phyloP scores from a whole-genome alignment of 2,329 filamentous ascomycete genomes.

The Ascochyta viciae-villosae region DNA sequence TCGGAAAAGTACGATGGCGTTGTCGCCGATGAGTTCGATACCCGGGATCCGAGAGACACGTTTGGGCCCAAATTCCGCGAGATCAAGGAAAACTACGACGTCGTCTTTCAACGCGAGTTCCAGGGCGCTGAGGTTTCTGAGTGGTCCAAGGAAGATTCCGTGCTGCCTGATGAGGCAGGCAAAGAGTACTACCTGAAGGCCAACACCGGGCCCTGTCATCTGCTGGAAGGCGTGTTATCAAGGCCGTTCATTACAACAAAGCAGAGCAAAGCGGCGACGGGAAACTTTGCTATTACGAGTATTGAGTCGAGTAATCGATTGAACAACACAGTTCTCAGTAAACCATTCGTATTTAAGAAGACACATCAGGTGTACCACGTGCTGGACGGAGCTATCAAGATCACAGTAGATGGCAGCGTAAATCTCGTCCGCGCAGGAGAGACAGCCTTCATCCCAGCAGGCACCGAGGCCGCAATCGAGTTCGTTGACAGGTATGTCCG shows the following conservation, averaged over 20 bases:
- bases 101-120: slow-evolving; percentile 23
- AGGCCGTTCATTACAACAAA: slow-evolving; percentile 27
- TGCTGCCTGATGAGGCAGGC: slow-evolving; percentile 14
- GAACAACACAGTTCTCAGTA: slow-evolving; percentile 16
- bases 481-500: slow-evolving; percentile 26
- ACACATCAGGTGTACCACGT: slow-evolving; percentile 28
- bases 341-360: slow-evolving; percentile 19
- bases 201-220: slow-evolving; percentile 25
- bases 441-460: slow-evolving; percentile 26
- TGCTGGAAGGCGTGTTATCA: slow-evolving; percentile 24
- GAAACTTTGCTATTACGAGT: slow-evolving; percentile 28
- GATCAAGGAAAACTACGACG: slow-evolving; percentile 30
- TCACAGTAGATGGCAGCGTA: slow-evolving; percentile 15
- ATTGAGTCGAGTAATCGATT: slow-evolving; percentile 27
- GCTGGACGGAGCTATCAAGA: slow-evolving; percentile 23
- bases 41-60: slow-evolving; percentile 15
- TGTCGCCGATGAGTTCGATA: slow-evolving; percentile 25
- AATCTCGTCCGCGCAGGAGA: slow-evolving; percentile 26
- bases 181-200: slow-evolving; percentile 27
- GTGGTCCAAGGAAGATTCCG: slow-evolving; percentile 14
- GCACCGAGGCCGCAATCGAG: slow-evolving; percentile 20
- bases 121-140: slow-evolving; percentile 20
- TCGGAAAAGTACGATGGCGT: slow-evolving; percentile 26
- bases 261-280: slow-evolving; percentile 18
- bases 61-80: slow-evolving; percentile 26